Percentiles rank a stretch among this genome's conserved stretches.
phyloP scores from a whole-genome alignment of 1,139 yeast genomes.

The Pichia sp. region DNA sequence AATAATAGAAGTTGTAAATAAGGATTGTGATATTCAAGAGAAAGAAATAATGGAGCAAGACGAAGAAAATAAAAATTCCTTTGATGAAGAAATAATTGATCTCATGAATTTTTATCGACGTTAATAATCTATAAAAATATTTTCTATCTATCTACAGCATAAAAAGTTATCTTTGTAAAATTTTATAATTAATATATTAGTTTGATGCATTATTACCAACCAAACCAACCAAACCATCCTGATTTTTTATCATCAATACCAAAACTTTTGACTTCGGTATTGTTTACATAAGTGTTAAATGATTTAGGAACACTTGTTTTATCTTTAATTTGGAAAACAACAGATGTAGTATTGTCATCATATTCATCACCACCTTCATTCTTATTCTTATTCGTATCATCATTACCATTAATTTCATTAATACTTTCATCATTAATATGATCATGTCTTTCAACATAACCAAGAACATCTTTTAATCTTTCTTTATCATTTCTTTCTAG shows the following conservation, averaged over 20 bases:
- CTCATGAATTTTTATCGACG: constrained; percentile 19
- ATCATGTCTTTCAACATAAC: constrained; percentile 30
- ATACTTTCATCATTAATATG: constrained; percentile 23
- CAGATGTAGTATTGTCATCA: constrained; percentile 24
- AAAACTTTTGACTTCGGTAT: constrained; percentile 22
- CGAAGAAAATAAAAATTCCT: neutral
- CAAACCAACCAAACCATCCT: constrained; percentile 25
- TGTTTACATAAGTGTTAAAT: constrained; percentile 26
- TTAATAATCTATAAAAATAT: neutral
- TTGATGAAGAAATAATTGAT: neutral
- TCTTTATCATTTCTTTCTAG: constrained; percentile 56
- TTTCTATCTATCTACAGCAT: neutral
- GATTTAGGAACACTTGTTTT: constrained; percentile 23
- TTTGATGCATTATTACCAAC: constrained; percentile 7
- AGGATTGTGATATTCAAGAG: neutral
- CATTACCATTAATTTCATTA: constrained; percentile 9
- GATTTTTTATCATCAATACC: constrained; percentile 18
- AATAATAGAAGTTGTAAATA: constrained; percentile 9
- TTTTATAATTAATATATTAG: neutral
- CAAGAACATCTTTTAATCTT: constrained; percentile 50
- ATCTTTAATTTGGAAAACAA: constrained; percentile 22
- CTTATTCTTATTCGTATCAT: constrained; percentile 23
- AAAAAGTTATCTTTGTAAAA: neutral
- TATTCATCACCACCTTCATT: constrained; percentile 29
- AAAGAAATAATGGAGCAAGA: neutral